Evolutionary conservation across 148 eudicot species (phyloP).

Genomic region (Persicaria maculosa): DNA sequence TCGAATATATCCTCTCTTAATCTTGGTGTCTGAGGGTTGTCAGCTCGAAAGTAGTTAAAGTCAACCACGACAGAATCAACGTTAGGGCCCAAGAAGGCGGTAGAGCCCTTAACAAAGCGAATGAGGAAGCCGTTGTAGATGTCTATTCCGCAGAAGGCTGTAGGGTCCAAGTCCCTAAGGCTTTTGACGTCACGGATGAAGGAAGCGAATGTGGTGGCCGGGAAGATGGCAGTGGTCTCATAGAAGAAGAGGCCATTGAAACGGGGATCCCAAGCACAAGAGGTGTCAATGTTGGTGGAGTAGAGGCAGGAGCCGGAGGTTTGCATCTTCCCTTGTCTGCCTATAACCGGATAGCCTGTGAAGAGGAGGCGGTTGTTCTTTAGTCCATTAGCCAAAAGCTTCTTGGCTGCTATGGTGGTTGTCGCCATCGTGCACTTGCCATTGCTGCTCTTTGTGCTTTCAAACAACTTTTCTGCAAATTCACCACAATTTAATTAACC

Average conservation of each 20-base stretch:
- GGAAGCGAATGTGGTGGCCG: slow-evolving; percentile 33
- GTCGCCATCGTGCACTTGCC: slow-evolving; percentile 63
- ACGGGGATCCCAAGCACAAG: slow-evolving; percentile 81
- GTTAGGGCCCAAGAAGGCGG: slow-evolving; percentile 46
- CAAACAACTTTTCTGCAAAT: slow-evolving; percentile 50
- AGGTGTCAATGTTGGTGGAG: slow-evolving; percentile 23
- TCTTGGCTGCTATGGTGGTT: slow-evolving; percentile 36
- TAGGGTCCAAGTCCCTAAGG: slow-evolving; percentile 39
- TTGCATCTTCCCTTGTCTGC: slow-evolving; percentile 64
- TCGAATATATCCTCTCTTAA: slow-evolving; percentile 56
- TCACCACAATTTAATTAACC: neutral
- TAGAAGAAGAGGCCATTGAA: slow-evolving; percentile 58
- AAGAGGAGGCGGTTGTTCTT: slow-evolving; percentile 54
- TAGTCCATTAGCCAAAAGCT: slow-evolving; percentile 52
- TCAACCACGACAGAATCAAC: slow-evolving; percentile 61
- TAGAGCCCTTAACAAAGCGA: slow-evolving; percentile 54
- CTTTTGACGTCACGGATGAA: slow-evolving; percentile 55
- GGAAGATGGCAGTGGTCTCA: slow-evolving; percentile 61
- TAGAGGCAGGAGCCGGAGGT: slow-evolving; percentile 76
- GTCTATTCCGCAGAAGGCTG: slow-evolving; percentile 55
- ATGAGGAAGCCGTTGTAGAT: slow-evolving; percentile 61
- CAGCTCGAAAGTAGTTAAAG: slow-evolving; percentile 62
- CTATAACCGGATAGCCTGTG: slow-evolving; percentile 75
- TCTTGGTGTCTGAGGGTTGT: slow-evolving; percentile 44
- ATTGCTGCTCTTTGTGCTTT: slow-evolving; percentile 30